These are phyloP conservation scores for Neurospora sp. DNA, from an alignment of 2,329 filamentous ascomycete genomes.

Conservation along the genomic window DNA sequence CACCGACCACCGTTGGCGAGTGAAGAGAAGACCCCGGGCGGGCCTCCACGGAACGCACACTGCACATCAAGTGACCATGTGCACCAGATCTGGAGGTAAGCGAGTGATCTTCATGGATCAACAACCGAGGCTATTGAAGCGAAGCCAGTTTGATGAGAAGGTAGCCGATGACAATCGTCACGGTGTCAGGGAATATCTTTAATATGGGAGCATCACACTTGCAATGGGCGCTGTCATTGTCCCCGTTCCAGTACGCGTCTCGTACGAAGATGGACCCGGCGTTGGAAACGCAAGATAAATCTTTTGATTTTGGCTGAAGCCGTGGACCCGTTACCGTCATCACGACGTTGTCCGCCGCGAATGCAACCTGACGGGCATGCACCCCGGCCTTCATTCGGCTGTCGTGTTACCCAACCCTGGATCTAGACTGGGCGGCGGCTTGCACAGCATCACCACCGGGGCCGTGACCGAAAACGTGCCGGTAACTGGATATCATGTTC, in stretches of 20 bases:
- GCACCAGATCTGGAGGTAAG: neutral
- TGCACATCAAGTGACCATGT: neutral
- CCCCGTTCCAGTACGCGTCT: too few species aligned
- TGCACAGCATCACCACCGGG: neutral
- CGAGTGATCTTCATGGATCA: too few species aligned
- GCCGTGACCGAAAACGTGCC: neutral
- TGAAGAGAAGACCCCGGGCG: neutral
- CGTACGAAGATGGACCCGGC: too few species aligned
- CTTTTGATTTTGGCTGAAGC: neutral
- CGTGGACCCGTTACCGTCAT: neutral
- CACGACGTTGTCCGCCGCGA: too few species aligned
- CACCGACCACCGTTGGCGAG: neutral
- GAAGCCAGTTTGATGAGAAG: too few species aligned
- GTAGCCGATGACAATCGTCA: too few species aligned
- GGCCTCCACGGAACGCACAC: neutral
- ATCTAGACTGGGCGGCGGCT: neutral
- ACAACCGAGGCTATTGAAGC: too few species aligned
- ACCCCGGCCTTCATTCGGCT: neutral
- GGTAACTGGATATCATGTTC: neutral
- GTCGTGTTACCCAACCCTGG: neutral
- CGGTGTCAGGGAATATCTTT: too few species aligned
- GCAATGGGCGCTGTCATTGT: too few species aligned
- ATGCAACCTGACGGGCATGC: neutral
- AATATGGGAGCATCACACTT: too few species aligned
- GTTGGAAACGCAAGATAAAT: neutral